A percentile compares a stretch with the other conserved stretches of the same genome.
Conservation (phyloP, 257 asterid species). For the Jaltomata sinuosa region DNA sequence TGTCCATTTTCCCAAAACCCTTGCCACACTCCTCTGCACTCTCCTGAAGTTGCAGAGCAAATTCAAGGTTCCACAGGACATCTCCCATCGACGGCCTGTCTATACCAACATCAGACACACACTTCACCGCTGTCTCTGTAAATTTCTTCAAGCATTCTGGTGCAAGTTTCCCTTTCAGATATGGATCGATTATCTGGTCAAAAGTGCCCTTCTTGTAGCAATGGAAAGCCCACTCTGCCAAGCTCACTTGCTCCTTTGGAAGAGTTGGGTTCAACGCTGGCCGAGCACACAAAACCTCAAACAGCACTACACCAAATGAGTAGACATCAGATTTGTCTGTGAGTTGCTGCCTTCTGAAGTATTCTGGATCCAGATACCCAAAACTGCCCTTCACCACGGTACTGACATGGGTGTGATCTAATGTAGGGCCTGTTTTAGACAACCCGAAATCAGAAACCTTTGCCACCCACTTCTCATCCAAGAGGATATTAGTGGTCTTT, state of each 20-base stretch:
- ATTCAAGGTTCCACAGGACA: slow-evolving; percentile 90
- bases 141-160: slow-evolving; percentile 82
- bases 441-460: slow-evolving; percentile 86
- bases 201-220: slow-evolving; percentile 71
- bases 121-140: slow-evolving; percentile 84
- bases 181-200: slow-evolving; percentile 67
- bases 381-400: slow-evolving; percentile 79
- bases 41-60: slow-evolving; percentile 88
- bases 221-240: slow-evolving; percentile 89
- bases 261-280: slow-evolving; percentile 76
- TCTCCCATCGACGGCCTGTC: slow-evolving; percentile 95
- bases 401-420: slow-evolving; percentile 86
- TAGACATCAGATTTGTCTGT: slow-evolving; percentile 82
- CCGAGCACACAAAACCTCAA: slow-evolving; percentile 79
- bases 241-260: slow-evolving; percentile 80
- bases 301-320: slow-evolving; percentile 71
- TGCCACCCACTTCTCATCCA: slow-evolving; percentile 90
- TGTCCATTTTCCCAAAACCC: slow-evolving; percentile 33
- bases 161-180: slow-evolving; percentile 84
- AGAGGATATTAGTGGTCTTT: slow-evolving; percentile 83
- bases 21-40: slow-evolving; percentile 80
- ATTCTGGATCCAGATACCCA: slow-evolving; percentile 89
- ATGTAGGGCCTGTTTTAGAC: slow-evolving; percentile 81
- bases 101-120: slow-evolving; percentile 68
- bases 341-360: slow-evolving; percentile 78